These are phyloP conservation scores for Plasmodium coatneyi DNA, from an alignment of 169 alveolate species.

Conservation along the genomic window DNA sequence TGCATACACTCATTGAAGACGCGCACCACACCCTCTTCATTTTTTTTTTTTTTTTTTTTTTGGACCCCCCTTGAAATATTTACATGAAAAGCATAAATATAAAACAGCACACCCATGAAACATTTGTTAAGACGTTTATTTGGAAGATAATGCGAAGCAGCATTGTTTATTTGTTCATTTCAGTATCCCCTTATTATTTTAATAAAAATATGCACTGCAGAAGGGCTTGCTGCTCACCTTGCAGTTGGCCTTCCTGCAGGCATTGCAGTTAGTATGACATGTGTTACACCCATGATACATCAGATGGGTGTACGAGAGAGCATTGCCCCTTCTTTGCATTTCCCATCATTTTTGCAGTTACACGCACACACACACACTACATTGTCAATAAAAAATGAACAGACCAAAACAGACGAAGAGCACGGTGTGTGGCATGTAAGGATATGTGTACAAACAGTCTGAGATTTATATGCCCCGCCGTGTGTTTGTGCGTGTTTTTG, in stretches of 20 bases:
- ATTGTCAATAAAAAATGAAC: not conserved
- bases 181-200: not conserved
- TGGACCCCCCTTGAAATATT: not conserved
- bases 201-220: not conserved
- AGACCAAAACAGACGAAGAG: not conserved
- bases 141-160: not conserved
- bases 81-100: not conserved
- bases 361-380: not conserved
- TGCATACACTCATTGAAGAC: not conserved
- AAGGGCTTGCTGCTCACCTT: not conserved
- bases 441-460: not conserved
- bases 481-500: not conserved
- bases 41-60: no score
- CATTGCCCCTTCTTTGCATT: not conserved
- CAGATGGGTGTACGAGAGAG: not conserved
- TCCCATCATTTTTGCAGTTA: not conserved
- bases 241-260: not conserved
- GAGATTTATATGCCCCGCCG: not conserved
- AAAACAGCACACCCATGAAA: not conserved
- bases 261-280: not conserved
- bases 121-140: not conserved
- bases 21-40: not conserved
- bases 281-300: not conserved
- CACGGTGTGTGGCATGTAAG: not conserved
- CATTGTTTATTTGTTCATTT: not conserved